Evolutionary conservation across 176 grass and related monocot genomes (phyloP), one percentile per base, ranked within the genome.

Genomic region (Thinopyrum elongatum): DNA sequence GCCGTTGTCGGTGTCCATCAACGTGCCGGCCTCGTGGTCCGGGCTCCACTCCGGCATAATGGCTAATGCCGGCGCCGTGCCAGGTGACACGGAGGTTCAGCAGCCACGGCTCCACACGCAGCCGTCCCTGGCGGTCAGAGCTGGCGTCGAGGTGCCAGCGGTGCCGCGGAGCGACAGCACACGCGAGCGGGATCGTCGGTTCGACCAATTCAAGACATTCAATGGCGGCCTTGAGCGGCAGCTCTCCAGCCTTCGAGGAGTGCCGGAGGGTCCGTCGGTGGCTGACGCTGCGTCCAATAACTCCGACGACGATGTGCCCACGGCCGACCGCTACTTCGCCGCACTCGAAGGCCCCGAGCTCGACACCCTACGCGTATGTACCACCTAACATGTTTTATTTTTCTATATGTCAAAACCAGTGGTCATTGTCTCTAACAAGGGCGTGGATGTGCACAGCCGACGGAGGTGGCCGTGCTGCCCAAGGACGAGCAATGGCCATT

Each of bases 281-380:
- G 7, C 55, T 58, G 16, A 53, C 16, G 16, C 19, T 53, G 49
- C 55, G 19, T 58, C 55, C 41, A 44, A 12, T 22, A 58, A 58
- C 21, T 58, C 55, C 8, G 55, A 58, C 8, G 55, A 22, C 21
- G 55, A 71, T 5, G 36, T 86, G 0, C 95, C 95, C n/a, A 87
- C 85, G 0, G 89, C 92, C 0, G 91, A 93, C 70, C 91, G 91
- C 21, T 95, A 92, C 86, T 98, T 98, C 26, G 93, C 94, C 3
- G 95, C 95, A 0, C 86, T 98, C 0, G 93, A 95, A 38, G 95
- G 95, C 4, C 93, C 87, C 2, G 93, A 98, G 89, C 87, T 98
- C 2, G 95, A 98, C 51, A 98, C 93, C 38, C 79, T 98, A 19
- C 90, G 88, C 23, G 89, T 94, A 88, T n/a, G 44, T 26, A 85